A percentile compares a stretch with the other conserved stretches of the same genome.
phyloP scores from a whole-genome alignment of 306 rosid genomes.

The Alnus glutinosa region DNA sequence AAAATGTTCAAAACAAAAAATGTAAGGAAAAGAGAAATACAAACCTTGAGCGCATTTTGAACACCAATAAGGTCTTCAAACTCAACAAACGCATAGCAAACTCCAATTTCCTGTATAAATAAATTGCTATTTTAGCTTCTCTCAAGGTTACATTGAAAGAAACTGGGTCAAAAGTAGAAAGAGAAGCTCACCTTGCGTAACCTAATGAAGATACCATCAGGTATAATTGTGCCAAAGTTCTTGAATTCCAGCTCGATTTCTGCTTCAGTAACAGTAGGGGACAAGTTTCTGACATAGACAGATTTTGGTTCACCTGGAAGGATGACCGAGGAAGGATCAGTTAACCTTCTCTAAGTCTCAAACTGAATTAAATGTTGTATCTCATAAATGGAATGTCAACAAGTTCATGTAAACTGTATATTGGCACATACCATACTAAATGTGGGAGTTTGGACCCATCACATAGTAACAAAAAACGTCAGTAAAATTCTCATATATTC shows the following conservation, averaged over 20 bases:
- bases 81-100: conserved; percentile 95
- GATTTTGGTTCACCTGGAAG: conserved; percentile 80
- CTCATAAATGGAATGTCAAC: neutral
- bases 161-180: neutral
- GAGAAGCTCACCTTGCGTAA: conserved; percentile 63
- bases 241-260: conserved; percentile 82
- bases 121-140: conserved; percentile 31
- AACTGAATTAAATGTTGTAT: neutral
- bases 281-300: conserved; percentile 88
- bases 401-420: neutral
- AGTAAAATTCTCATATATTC: neutral
- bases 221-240: conserved; percentile 74
- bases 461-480: neutral
- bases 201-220: conserved; percentile 85
- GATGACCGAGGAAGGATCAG: conserved; percentile 33
- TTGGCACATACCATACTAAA: neutral
- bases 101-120: conserved; percentile 83
- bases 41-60: conserved; percentile 87
- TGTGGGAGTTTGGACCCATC: neutral
- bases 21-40: neutral
- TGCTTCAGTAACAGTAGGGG: conserved; percentile 71
- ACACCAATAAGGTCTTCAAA: conserved; percentile 83
- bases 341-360: neutral
- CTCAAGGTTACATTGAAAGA: neutral
- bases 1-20: conserved; percentile 7